Evolutionary conservation across 2,329 filamentous ascomycete species (phyloP).

Genomic region (Xylariaceae sp.): DNA sequence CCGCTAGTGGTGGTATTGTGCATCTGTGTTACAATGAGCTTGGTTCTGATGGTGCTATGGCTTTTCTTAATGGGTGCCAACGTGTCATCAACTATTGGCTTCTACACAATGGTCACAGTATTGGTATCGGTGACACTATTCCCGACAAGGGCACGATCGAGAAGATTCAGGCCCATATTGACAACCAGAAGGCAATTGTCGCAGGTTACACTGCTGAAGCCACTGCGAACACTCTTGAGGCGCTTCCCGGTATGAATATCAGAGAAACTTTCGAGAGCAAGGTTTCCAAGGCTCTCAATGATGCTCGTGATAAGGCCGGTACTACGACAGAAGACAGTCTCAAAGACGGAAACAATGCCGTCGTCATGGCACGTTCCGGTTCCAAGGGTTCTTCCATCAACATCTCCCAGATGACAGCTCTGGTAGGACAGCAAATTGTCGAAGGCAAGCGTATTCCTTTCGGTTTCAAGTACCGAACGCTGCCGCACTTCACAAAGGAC

Average conservation of each 20-base stretch:
- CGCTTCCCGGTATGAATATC: slow-evolving; percentile 96
- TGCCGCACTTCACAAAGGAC: slow-evolving; percentile 98
- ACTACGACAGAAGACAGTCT: slow-evolving; percentile 85
- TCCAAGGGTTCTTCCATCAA: slow-evolving; percentile 99
- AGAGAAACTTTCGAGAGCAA: slow-evolving; percentile 98
- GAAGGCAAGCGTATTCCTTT: slow-evolving; percentile 99
- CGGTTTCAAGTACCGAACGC: slow-evolving; percentile 94
- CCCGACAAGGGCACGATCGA: slow-evolving; percentile 80
- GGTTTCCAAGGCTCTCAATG: slow-evolving; percentile 89
- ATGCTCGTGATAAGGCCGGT: slow-evolving; percentile 93
- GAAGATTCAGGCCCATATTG: slow-evolving; percentile 77
- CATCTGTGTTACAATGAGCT: slow-evolving; percentile 97
- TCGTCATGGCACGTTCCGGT: slow-evolving; percentile 91
- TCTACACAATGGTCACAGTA: slow-evolving; percentile 91
- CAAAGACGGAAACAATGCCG: slow-evolving; percentile 94
- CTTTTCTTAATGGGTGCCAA: slow-evolving; percentile 93
- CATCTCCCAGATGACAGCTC: slow-evolving; percentile 97
- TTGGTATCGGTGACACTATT: slow-evolving; percentile 97
- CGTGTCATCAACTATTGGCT: slow-evolving; percentile 97
- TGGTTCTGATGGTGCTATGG: slow-evolving; percentile 77
- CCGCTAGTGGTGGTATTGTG: slow-evolving; percentile 82
- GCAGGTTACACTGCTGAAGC: slow-evolving; percentile 69
- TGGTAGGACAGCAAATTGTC: slow-evolving; percentile 96
- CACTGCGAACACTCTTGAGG: slow-evolving; percentile 80
- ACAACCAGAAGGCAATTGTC: slow-evolving; percentile 76